phyloP scores from a whole-genome alignment of 768 basidiomycete genomes.

The Pleurotus djamor region DNA sequence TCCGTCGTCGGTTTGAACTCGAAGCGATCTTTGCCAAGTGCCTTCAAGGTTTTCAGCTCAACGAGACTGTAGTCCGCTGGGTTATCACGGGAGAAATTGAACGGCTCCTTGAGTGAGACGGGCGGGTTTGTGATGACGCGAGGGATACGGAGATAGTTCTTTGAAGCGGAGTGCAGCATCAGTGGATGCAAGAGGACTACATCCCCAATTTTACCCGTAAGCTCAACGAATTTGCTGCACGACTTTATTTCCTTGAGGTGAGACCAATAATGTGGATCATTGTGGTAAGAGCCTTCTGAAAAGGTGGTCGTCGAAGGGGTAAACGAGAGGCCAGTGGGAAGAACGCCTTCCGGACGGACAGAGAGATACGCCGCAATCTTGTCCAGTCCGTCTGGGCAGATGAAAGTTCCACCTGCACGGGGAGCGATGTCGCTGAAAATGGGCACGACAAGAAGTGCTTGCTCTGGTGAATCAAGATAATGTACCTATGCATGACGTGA shows the following conservation, averaged over 20 bases:
- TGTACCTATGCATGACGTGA: slow-evolving; percentile 33
- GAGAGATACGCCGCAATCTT: slow-evolving; percentile 49
- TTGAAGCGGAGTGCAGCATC: slow-evolving; percentile 65
- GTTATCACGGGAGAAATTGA: slow-evolving; percentile 44
- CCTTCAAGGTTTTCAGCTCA: slow-evolving; percentile 55
- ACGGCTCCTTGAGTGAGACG: slow-evolving; percentile 51
- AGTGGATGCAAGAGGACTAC: slow-evolving; percentile 63
- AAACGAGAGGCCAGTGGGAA: slow-evolving; percentile 41
- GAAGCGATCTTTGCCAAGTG: slow-evolving; percentile 43
- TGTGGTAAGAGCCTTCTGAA: slow-evolving; percentile 20
- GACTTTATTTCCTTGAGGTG: slow-evolving; percentile 40
- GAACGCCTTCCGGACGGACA: slow-evolving; percentile 49
- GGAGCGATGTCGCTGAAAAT: slow-evolving; percentile 56
- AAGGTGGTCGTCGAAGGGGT: slow-evolving; percentile 41
- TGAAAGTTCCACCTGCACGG: slow-evolving; percentile 57
- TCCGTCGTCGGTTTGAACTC: slow-evolving; percentile 47
- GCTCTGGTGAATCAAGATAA: slow-evolving; percentile 66
- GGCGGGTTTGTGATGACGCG: slow-evolving; percentile 69
- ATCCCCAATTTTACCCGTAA: slow-evolving; percentile 62
- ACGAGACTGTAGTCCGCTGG: slow-evolving; percentile 52
- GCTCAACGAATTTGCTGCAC: slow-evolving; percentile 45
- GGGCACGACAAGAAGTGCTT: slow-evolving; percentile 61
- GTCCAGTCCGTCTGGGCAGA: slow-evolving; percentile 54
- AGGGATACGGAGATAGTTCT: slow-evolving; percentile 52
- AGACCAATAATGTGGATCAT: slow-evolving; percentile 43